Base-by-base conservation (phyloP, 164 flowering plant species). In the Dillenia suffruticosa region DNA sequence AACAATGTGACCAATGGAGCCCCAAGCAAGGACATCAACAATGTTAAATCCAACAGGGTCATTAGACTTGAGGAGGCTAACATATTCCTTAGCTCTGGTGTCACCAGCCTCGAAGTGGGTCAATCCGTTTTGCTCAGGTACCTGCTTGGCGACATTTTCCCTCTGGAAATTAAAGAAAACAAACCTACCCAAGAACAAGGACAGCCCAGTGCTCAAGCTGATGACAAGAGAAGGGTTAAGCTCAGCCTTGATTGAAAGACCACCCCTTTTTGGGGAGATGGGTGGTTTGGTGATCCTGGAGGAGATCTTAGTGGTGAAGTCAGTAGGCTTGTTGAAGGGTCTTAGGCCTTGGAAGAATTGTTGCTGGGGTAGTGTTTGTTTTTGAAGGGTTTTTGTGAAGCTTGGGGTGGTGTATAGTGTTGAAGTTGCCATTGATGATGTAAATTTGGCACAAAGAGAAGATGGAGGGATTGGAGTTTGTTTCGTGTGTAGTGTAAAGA, bases 141-240 rank as follows among this genome's bases (percentile, higher is more conserved):
- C 97, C 63, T 90, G 98, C 51, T 90, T 94, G 3, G 97, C 96
- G 58, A 86, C 95, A 69, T 94, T 94, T 77, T 94, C 98, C 51
- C 98, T 77, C 76, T 94, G 98, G 82, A 94, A 94, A 70, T 84
- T 87, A 81, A 94, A 94, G 98, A 94, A 94, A 10, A 94, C 98
- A 69, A 94, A 94, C 71, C 98, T 72, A 0, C 98, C 98, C 57
- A 94, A 48, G 90, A 94, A 90, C n/a, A 90, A 80, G 2, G 98
- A 94, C 5, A 90, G 73, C 11, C 96, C 98, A 0, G 98, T 94
- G 91, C 98, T 94, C 53, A 94, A 70, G 82, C 95, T 90, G 65
- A 94, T 94, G 52, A 89, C 98, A 40, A 94, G 26, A 0, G 90
- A 57, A 2, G 97, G 54, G 80, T 62, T 89, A 63, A 94, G 78